These are phyloP conservation scores for Colletotrichum somersetense DNA, from an alignment of 2,329 filamentous ascomycete species.

Conservation along the genomic window DNA sequence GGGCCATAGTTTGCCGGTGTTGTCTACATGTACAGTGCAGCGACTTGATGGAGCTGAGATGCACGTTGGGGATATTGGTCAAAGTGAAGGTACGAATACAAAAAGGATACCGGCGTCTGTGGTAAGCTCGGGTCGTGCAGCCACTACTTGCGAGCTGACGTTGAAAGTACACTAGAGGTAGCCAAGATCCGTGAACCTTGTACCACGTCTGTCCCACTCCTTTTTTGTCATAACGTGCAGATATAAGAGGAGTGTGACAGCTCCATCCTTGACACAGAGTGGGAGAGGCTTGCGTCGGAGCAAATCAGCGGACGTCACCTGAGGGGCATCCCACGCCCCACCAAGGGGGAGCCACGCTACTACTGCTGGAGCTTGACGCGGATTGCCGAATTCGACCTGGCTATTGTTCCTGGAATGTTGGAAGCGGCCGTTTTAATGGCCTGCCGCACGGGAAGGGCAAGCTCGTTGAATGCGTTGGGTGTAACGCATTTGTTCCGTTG, in stretches of 20 bases:
- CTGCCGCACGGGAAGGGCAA: slow-evolving; percentile 15
- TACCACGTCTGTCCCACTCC: slow-evolving; percentile 29
- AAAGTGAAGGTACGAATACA: slow-evolving; percentile 19
- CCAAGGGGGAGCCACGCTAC: slow-evolving; percentile 30
- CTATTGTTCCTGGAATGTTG: slow-evolving; percentile 34
- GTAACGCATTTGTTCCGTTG: slow-evolving; percentile 1
- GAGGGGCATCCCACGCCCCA: slow-evolving; percentile 41
- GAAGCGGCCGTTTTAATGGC: slow-evolving; percentile 30
- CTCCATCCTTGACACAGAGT: slow-evolving; percentile 41
- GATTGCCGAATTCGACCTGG: slow-evolving; percentile 41
- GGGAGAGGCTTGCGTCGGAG: slow-evolving; percentile 35
- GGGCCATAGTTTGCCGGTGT: slow-evolving; percentile 24
- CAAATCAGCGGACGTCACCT: slow-evolving; percentile 42
- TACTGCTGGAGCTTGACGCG: slow-evolving; percentile 36
- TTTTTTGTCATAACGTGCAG: slow-evolving; percentile 44
- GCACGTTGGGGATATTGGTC: slow-evolving; percentile 23
- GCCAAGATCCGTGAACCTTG: slow-evolving; percentile 17
- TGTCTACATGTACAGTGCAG: slow-evolving; percentile 29
- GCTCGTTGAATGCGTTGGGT: slow-evolving; percentile 9
- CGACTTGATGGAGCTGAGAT: slow-evolving; percentile 23
- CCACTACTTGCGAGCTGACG: not conserved
- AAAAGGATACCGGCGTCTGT: slow-evolving; percentile 10
- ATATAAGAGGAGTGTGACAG: slow-evolving; percentile 39
- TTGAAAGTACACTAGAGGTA: slow-evolving; percentile 33
- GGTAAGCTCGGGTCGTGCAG: slow-evolving; percentile 18